These are phyloP conservation scores for Lasiodiplodia hormozganensis DNA, from an alignment of 2,329 filamentous ascomycete species.

Conservation along the genomic window DNA sequence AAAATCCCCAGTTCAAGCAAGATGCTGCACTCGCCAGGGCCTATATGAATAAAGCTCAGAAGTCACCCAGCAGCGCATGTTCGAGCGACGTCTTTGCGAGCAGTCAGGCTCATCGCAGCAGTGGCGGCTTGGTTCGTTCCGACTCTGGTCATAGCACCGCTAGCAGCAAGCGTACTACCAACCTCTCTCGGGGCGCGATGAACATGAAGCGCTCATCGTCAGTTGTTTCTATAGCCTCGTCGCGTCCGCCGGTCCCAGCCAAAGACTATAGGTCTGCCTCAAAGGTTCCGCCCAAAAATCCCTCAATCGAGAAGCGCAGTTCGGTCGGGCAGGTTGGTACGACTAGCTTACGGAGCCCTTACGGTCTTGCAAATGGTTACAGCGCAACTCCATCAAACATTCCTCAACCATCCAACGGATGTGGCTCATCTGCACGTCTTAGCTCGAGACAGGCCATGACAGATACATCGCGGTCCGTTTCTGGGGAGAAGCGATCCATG, in stretches of 20 bases:
- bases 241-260: slow-evolving; percentile 11
- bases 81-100: neutral
- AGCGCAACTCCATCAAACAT: slow-evolving; percentile 17
- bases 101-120: neutral
- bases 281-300: neutral
- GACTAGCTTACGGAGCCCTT: slow-evolving; percentile 1
- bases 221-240: slow-evolving; percentile 10
- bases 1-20: neutral
- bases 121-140: neutral
- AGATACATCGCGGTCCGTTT: neutral
- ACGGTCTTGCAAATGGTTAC: slow-evolving; percentile 13
- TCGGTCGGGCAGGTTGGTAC: neutral
- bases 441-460: neutral
- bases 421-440: neutral
- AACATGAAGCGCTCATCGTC: slow-evolving; percentile 3
- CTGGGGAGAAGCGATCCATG: slow-evolving; percentile 15
- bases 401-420: slow-evolving; percentile 1
- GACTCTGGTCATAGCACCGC: neutral
- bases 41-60: neutral
- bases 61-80: neutral
- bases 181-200: neutral
- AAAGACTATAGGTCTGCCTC: slow-evolving; percentile 7
- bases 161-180: neutral
- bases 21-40: neutral
- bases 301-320: neutral